Conservation (phyloP, 202 grass and related monocot species). For the Carex arenaria region DNA sequence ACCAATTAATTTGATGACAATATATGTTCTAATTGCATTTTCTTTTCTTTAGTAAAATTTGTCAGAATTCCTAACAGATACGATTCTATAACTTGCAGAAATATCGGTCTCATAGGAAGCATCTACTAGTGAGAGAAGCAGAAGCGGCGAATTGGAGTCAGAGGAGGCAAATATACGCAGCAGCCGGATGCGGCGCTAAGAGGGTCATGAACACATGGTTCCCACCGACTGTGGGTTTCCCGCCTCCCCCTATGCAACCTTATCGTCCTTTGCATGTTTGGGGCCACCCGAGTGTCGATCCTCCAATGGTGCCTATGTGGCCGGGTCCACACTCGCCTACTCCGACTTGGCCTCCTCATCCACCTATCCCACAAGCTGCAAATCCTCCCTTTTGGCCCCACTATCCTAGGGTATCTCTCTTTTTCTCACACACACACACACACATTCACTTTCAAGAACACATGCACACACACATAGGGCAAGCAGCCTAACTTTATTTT, state of each 20-base stretch:
- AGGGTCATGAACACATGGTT: slow-evolving; percentile 42
- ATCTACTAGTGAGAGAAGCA: slow-evolving; percentile 58
- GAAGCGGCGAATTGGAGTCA: slow-evolving; percentile 70
- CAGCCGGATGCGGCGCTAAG: slow-evolving; percentile 12
- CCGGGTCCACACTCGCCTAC: slow-evolving; percentile 17
- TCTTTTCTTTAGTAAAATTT: neutral
- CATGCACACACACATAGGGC: neutral
- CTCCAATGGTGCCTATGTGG: slow-evolving; percentile 46
- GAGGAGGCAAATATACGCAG: slow-evolving; percentile 46
- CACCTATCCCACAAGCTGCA: neutral
- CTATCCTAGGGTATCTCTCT: slow-evolving; percentile 32
- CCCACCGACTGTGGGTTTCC: slow-evolving; percentile 53
- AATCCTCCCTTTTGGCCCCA: slow-evolving; percentile 53
- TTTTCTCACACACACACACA: neutral
- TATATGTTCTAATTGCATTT: neutral
- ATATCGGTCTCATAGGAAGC: slow-evolving; percentile 83
- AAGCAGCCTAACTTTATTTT: neutral
- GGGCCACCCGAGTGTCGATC: slow-evolving; percentile 57
- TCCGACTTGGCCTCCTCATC: slow-evolving; percentile 39
- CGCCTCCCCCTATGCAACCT: slow-evolving; percentile 13
- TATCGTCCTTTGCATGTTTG: slow-evolving; percentile 56
- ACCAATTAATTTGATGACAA: neutral
- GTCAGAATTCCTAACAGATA: neutral
- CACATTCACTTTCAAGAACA: neutral
- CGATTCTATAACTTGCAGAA: slow-evolving; percentile 39